Base-by-base conservation (phyloP, 371 early-diverging fungal genomes). In the Syncephalastrum racemosum region DNA sequence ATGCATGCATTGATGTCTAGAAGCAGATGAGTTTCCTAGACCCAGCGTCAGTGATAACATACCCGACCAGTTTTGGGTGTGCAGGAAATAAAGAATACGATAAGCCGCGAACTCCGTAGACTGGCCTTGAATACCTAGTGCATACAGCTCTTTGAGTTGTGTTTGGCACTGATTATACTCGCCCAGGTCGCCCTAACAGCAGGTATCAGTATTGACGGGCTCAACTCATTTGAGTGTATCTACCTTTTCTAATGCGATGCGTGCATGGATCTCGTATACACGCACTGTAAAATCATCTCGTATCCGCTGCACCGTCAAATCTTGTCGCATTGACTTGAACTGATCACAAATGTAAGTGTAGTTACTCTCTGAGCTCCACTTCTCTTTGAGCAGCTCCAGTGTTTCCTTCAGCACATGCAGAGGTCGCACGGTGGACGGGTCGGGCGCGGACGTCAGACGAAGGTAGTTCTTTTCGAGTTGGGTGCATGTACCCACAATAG, bases 151-250 rank as follows among this genome's bases (percentile, higher is more conserved):
- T 59, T 90, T 93, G 39, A 98, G 71, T 68, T 97, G 96, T 2
- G 93, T 92, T 71, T 95, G 95, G 66, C 98, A 98, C 67, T 96
- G 96, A 64, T 98, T 97, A 67, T 89, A 98, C 75, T 98, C 97
- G 46, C 96, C 96, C 19, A 97, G 73, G 70, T 98, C 98, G 39
- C 90, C 85, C 90, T 92, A 46, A 27, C 5, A 15, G 3, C 1
- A 46, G 22, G 10, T 13, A 31, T 41, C 18, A 52, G 22, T 40
- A n/a, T n/a, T 12, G 3, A 13, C 24, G 31, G 16, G 20, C 31
- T 20, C 18, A 42, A 53, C 16, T 8, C 41, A 36, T 16, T 25
- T 15, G 27, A 1, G 2, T 16, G 4, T 3, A 51, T 51, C 45
- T 65, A 88, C 90, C 82, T 89, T 93, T 71, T 97, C 97, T 46